A percentile compares a stretch with the other conserved stretches of the same genome.
Evolutionary conservation across 192 early-diverging fungal species (phyloP).

Genomic region (Mortierella alpina): DNA sequence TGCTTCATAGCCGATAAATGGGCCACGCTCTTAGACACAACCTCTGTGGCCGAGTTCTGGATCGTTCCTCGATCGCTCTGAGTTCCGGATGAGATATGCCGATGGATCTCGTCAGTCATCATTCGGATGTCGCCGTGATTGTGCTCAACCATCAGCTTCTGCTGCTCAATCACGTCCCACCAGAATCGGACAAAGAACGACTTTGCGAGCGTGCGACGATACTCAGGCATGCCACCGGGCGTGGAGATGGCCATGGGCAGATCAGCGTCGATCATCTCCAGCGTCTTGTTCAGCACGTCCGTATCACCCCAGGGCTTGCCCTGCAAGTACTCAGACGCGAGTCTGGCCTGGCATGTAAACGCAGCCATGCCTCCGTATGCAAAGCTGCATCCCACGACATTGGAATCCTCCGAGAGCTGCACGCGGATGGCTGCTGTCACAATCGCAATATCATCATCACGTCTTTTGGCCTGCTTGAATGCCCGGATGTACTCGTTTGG

Average conservation of each 20-base stretch:
- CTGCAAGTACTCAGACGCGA: constrained; percentile 51
- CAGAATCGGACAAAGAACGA: constrained; percentile 78
- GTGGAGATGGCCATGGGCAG: constrained; percentile 57
- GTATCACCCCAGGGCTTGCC: constrained; percentile 70
- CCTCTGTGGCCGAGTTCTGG: constrained; percentile 35
- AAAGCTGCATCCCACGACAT: constrained; percentile 69
- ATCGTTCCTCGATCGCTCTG: constrained; percentile 63
- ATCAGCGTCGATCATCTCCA: constrained; percentile 53
- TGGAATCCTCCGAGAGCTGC: constrained; percentile 57
- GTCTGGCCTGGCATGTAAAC: constrained; percentile 67
- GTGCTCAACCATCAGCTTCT: constrained; percentile 26
- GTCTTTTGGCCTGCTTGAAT: constrained; percentile 90
- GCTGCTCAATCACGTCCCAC: constrained; percentile 60
- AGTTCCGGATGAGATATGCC: constrained; percentile 53
- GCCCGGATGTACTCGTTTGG: constrained; percentile 71
- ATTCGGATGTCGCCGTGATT: constrained; percentile 42
- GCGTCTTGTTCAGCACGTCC: constrained; percentile 54
- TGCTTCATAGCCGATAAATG: constrained; percentile 86
- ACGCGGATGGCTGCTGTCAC: constrained; percentile 81
- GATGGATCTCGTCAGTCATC: constrained; percentile 57
- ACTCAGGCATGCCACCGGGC: constrained; percentile 79
- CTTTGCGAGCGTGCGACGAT: constrained; percentile 67
- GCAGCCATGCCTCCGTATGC: constrained; percentile 86
- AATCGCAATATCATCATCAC: constrained; percentile 90
- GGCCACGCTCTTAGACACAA: constrained; percentile 61